A percentile compares a stretch with the other conserved stretches of the same genome.
These are phyloP conservation scores for Suhomyces taliae DNA, from an alignment of 1,139 yeast genomes.

Conservation along the genomic window DNA sequence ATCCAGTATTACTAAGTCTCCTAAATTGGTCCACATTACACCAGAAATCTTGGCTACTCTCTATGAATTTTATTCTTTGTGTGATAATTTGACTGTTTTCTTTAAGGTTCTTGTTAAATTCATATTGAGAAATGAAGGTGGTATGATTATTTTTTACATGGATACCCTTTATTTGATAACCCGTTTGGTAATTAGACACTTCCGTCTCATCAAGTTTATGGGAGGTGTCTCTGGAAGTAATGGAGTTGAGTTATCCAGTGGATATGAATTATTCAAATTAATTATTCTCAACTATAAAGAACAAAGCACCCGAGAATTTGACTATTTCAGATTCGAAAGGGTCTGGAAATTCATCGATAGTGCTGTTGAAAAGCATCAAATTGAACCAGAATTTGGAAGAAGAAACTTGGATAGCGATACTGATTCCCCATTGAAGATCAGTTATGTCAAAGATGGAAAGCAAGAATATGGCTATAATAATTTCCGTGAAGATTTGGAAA, in stretches of 20 bases:
- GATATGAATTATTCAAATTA: conserved; percentile 37
- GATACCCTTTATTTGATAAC: conserved; percentile 42
- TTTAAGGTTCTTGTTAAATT: conserved; percentile 40
- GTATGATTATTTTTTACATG: conserved; percentile 41
- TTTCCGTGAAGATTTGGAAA: conserved; percentile 31
- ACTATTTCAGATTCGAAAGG: conserved; percentile 30
- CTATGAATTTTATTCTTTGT: conserved; percentile 33
- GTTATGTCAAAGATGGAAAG: conserved; percentile 7
- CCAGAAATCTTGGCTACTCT: conserved; percentile 33
- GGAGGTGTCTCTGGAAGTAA: conserved; percentile 16
- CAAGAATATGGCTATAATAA: conserved; percentile 13
- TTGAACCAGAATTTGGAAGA: not conserved
- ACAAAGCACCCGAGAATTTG: conserved; percentile 33
- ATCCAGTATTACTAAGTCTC: conserved; percentile 28
- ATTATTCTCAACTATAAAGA: conserved; percentile 39
- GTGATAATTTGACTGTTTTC: conserved; percentile 43
- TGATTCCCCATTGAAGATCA: conserved; percentile 24
- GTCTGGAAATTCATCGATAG: conserved; percentile 41
- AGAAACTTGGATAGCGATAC: conserved; percentile 1
- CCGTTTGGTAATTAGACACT: conserved; percentile 36
- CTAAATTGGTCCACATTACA: conserved; percentile 39
- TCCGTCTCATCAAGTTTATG: conserved; percentile 37
- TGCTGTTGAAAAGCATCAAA: conserved; percentile 25
- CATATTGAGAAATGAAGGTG: conserved; percentile 42
- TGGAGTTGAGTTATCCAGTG: conserved; percentile 17